Percentiles rank a stretch among this genome's conserved stretches.
Conservation (phyloP, 2,329 filamentous ascomycete genomes). For the Fusarium xylarioides region DNA sequence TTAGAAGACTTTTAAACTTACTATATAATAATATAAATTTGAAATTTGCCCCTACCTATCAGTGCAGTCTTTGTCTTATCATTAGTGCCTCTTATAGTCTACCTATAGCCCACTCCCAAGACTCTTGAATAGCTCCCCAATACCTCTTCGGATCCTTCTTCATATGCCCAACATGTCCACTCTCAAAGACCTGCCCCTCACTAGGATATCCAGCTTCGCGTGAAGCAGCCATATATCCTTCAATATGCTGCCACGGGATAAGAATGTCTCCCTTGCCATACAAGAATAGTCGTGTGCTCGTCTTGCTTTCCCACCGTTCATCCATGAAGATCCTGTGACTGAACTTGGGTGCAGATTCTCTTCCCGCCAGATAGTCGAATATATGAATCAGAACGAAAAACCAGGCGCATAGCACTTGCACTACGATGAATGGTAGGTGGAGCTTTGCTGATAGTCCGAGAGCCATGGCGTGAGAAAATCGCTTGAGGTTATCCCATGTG, state of each 20-base stretch:
- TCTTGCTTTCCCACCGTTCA: neutral
- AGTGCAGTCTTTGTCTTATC: fast-evolving
- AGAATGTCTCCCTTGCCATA: neutral
- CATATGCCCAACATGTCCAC: slow-evolving; percentile 12
- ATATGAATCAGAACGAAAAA: neutral
- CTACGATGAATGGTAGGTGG: neutral
- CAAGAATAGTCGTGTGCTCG: neutral
- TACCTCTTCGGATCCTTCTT: neutral
- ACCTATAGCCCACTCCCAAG: neutral
- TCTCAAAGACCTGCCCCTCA: neutral
- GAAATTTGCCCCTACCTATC: no score
- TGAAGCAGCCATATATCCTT: neutral
- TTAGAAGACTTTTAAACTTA: no score
- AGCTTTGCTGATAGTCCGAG: neutral
- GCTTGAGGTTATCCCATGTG: neutral
- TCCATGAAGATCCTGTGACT: neutral
- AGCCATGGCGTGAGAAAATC: slow-evolving; percentile 10
- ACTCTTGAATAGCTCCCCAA: neutral
- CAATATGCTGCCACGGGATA: slow-evolving; percentile 2
- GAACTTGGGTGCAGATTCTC: neutral
- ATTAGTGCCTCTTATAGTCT: neutral
- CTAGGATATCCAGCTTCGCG: neutral
- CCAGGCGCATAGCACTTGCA: neutral
- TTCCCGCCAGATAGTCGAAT: neutral
- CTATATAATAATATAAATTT: no score